Percentiles rank a stretch among this genome's conserved stretches.
phyloP scores from a whole-genome alignment of 306 rosid genomes.

The Begonia loranthoides region DNA sequence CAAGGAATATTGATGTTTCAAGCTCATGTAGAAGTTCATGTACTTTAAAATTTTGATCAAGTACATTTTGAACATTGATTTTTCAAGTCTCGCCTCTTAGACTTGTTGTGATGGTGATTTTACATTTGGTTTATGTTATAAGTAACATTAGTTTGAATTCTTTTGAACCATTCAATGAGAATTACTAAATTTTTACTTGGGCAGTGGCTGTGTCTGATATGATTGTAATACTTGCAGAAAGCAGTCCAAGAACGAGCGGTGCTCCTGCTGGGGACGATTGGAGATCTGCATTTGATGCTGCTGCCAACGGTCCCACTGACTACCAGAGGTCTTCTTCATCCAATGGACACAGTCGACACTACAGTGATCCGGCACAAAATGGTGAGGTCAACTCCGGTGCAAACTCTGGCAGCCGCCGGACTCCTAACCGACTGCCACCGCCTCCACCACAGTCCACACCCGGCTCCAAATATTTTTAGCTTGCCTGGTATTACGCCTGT shows the following conservation, averaged over 20 bases:
- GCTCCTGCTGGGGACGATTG: conserved; percentile 70
- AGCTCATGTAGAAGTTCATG: too few relatives aligned
- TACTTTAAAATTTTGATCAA: too few relatives aligned
- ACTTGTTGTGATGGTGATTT: too few relatives aligned
- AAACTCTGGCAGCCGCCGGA: conserved; percentile 72
- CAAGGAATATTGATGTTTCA: too few relatives aligned
- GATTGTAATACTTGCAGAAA: conserved; percentile 30
- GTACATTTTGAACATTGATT: too few relatives aligned
- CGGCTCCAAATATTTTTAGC: conserved; percentile 46
- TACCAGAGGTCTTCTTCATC: conserved; percentile 38
- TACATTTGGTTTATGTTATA: too few relatives aligned
- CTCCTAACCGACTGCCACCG: conserved; percentile 85
- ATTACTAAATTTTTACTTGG: too few relatives aligned
- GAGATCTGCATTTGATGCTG: conserved; percentile 87
- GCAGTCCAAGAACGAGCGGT: conserved; percentile 62
- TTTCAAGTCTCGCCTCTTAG: too few relatives aligned
- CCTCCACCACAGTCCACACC: conserved; percentile 64
- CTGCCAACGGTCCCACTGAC: conserved; percentile 54
- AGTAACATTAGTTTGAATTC: too few relatives aligned
- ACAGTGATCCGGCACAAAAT: conserved; percentile 68
- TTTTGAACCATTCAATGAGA: too few relatives aligned
- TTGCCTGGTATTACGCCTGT: conserved; percentile 6
- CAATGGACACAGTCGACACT: conserved; percentile 70
- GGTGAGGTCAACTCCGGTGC: conserved; percentile 58
- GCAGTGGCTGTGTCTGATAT: too few relatives aligned